Base-by-base conservation (phyloP, 108 stramenopile species). In the Licmophora abbreviata region DNA sequence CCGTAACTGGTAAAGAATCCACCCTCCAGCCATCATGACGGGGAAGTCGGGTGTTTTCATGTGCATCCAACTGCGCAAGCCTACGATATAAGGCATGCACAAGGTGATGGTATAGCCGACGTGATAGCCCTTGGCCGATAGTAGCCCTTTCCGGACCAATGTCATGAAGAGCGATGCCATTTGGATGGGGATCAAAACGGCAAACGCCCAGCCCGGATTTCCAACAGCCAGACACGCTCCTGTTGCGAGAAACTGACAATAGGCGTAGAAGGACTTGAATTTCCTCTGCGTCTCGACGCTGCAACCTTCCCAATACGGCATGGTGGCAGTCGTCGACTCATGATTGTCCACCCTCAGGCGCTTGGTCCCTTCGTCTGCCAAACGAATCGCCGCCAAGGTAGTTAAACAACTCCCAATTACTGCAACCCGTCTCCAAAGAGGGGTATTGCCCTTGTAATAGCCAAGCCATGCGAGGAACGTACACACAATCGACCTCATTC, bases 211-310 rank as follows among this genome's bases (percentile, higher is more conserved):
- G 29, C 53, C 63, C 0, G 81, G 81, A 53, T 82, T 82, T 0
- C 26, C 6, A 4, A 59, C 44, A 15, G 61, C 28, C 17, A 82
- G 25, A 46, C 76, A 77, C 26, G 70, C 70, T 17, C 75, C 22
- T 17, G 81, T 77, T 8, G 81, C 81, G 63, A 75, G 51, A 37
- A 77, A 82, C 49, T 82, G 81, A 33, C 61, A 58, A 32, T 75
- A 82, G 3, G 81, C 81, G 44, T 82, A 82, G 50, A 76, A 82
- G 4, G 29, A 29, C 58, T 82, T 82, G 81, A 82, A 77, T 26
- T 62, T 40, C 12, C 44, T 51, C 51, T 77, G 80, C n/a, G 80
- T 77, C 35, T 57, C 38, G 0, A 68, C 25, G n/a, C 66, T 64
- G 22, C 67, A 72, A n/a, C 64, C 75, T 41, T 73, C 69, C 75